phyloP scores from a whole-genome alignment of 768 basidiomycete genomes.

The Rhodotorula diobovata region DNA sequence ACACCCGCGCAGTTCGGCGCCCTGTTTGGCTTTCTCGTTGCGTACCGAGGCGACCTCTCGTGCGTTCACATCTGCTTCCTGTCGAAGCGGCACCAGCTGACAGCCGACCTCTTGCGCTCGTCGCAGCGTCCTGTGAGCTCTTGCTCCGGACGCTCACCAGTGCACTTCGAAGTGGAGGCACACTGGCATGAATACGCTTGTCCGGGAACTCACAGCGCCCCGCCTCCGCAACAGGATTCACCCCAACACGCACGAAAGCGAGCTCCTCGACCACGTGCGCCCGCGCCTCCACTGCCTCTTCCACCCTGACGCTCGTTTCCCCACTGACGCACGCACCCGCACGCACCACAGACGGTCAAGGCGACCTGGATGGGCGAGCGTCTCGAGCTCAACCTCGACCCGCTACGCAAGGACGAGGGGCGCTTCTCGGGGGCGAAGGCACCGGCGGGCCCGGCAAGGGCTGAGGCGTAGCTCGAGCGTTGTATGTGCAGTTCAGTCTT shows the following conservation, averaged over 20 bases:
- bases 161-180: too few relatives aligned
- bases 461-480: too few relatives aligned
- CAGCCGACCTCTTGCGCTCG: too few relatives aligned
- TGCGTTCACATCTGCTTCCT: not conserved
- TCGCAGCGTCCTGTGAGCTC: not conserved
- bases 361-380: slow-evolving; percentile 35
- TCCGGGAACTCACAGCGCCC: too few relatives aligned
- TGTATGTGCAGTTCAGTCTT: too few relatives aligned
- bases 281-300: not conserved
- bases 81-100: not conserved
- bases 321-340: not conserved
- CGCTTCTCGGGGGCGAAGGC: not conserved
- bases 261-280: slow-evolving; percentile 20
- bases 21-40: slow-evolving; percentile 35
- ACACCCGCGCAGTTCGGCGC: slow-evolving; percentile 34
- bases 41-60: slow-evolving; percentile 30
- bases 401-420: not conserved
- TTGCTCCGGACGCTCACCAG: too few relatives aligned
- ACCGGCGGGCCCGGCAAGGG: too few relatives aligned
- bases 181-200: too few relatives aligned
- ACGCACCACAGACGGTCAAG: slow-evolving; percentile 4
- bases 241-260: slow-evolving; percentile 32
- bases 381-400: slow-evolving; percentile 7
- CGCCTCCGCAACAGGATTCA: too few relatives aligned
- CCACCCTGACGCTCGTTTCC: too few relatives aligned